Evolutionary conservation across 2,329 filamentous ascomycete species (phyloP).

Genomic region (Pyrenochaeta sp.): DNA sequence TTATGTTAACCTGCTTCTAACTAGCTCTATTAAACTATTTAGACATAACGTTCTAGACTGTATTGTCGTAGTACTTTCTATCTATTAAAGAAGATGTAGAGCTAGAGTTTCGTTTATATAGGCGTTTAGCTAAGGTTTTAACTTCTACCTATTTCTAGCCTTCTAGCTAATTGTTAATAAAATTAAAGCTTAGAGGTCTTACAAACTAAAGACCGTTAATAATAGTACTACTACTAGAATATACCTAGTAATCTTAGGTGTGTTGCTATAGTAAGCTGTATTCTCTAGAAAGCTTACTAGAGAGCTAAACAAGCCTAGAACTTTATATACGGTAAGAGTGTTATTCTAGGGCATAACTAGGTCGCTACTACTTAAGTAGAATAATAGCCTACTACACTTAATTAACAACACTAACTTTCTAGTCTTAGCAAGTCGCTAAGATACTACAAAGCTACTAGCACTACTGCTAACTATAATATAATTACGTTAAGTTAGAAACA

Average conservation of each 20-base stretch:
- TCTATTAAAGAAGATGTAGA: slow-evolving; percentile 22
- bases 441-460: slow-evolving; percentile 47
- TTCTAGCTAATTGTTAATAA: slow-evolving; percentile 27
- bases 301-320: slow-evolving; percentile 25
- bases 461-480: slow-evolving; percentile 52
- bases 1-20: slow-evolving; percentile 22
- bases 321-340: slow-evolving; percentile 33
- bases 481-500: slow-evolving; percentile 45
- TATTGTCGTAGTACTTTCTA: slow-evolving; percentile 28
- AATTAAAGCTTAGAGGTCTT: slow-evolving; percentile 24
- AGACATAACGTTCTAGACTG: slow-evolving; percentile 22
- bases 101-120: slow-evolving; percentile 33
- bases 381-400: slow-evolving; percentile 48
- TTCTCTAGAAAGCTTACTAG: slow-evolving; percentile 40
- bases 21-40: slow-evolving; percentile 21
- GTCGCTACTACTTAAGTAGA: slow-evolving; percentile 40
- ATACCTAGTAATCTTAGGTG: slow-evolving; percentile 46
- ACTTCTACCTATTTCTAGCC: slow-evolving; percentile 30
- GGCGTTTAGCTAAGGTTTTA: slow-evolving; percentile 17
- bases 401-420: slow-evolving; percentile 49
- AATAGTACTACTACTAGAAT: slow-evolving; percentile 46
- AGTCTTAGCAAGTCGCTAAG: slow-evolving; percentile 48
- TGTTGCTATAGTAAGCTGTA: slow-evolving; percentile 47
- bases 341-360: slow-evolving; percentile 29
- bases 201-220: slow-evolving; percentile 33